phyloP scores from a whole-genome alignment of 2,329 filamentous ascomycete species.

The Mycosphaerella sp. region DNA sequence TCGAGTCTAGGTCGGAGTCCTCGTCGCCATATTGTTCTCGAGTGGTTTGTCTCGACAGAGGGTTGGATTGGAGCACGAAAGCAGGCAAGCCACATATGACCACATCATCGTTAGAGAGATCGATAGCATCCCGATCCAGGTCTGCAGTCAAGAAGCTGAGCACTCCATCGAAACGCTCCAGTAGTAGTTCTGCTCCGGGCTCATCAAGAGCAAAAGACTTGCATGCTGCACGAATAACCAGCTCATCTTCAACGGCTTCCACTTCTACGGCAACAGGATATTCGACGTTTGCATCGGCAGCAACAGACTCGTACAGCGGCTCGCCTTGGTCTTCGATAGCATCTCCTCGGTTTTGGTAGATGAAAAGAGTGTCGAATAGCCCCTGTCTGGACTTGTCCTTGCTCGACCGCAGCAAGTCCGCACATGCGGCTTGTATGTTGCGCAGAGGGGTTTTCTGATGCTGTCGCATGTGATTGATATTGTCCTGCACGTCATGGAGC shows the following conservation, averaged over 20 bases:
- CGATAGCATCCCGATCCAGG: constrained; percentile 48
- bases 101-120: constrained; percentile 47
- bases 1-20: neutral
- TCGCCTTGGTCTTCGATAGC: constrained; percentile 13
- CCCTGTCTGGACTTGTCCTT: constrained; percentile 30
- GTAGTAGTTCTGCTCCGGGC: constrained; percentile 44
- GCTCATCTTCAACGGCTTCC: constrained; percentile 50
- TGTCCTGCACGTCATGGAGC: constrained; percentile 66
- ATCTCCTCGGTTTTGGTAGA: constrained; percentile 54
- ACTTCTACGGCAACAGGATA: constrained; percentile 79
- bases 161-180: constrained; percentile 54
- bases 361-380: constrained; percentile 61
- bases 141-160: constrained; percentile 51
- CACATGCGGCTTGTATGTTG: constrained; percentile 52
- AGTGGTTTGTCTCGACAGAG: constrained; percentile 11
- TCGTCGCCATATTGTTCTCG: constrained; percentile 3
- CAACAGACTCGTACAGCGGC: constrained; percentile 55
- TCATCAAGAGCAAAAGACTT: constrained; percentile 51
- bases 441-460: constrained; percentile 73
- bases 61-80: constrained; percentile 31
- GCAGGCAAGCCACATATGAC: constrained; percentile 60
- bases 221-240: constrained; percentile 68
- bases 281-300: constrained; percentile 62
- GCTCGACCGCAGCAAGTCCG: constrained; percentile 5
- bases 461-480: constrained; percentile 57